Evolutionary conservation across 2,329 filamentous ascomycete genomes (phyloP).

Genomic region (Didymosphaeria variabile): DNA sequence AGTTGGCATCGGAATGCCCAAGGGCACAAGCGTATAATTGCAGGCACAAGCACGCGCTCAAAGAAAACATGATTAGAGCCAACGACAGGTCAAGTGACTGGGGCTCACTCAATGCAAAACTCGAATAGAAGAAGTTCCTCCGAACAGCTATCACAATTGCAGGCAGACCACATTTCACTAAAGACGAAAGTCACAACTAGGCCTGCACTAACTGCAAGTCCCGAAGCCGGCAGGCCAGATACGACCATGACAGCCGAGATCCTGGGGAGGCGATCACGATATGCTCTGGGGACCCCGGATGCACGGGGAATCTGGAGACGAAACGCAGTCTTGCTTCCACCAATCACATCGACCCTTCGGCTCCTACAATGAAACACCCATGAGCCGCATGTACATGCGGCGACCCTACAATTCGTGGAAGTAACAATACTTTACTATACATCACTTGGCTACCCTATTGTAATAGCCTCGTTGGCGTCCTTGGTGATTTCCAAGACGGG

Average conservation of each 20-base stretch:
- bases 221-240: neutral
- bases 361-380: neutral
- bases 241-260: neutral
- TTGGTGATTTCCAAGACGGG: neutral
- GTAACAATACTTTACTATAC: neutral
- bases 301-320: neutral
- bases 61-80: too few species aligned
- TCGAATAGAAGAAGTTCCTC: too few species aligned
- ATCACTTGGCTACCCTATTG: neutral
- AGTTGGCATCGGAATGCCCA: conserved; percentile 36
- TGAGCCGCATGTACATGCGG: neutral
- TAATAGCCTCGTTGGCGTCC: neutral
- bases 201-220: neutral
- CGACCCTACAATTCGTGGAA: conserved; percentile 4
- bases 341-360: neutral
- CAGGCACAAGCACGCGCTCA: neutral
- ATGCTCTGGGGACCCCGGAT: neutral
- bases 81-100: too few species aligned
- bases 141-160: too few species aligned
- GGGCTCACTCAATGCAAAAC: neutral
- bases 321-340: conserved; percentile 1
- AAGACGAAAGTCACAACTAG: too few species aligned
- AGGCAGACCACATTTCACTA: too few species aligned
- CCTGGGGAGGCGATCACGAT: neutral
- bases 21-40: conserved; percentile 32